Evolutionary conservation across 176 grass and related monocot species (phyloP).

Genomic region (Paspalum notatum): DNA sequence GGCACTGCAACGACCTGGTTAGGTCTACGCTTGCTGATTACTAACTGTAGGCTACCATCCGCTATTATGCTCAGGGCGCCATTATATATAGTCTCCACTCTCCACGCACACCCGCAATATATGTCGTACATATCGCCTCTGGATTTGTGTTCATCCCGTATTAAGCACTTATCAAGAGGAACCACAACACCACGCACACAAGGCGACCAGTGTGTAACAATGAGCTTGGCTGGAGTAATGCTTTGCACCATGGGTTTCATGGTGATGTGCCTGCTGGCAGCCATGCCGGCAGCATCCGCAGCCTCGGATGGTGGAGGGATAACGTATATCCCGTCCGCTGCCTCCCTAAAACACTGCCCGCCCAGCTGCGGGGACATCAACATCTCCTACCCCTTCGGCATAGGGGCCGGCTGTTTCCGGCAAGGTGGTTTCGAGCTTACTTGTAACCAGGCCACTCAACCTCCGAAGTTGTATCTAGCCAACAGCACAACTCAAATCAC

Average conservation of each 20-base stretch:
- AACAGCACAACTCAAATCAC: not conserved
- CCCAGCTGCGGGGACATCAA: not conserved
- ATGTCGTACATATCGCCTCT: too few species aligned
- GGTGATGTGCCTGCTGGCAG: not conserved
- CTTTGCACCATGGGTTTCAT: not conserved
- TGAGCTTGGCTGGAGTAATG: not conserved
- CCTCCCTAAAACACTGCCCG: not conserved
- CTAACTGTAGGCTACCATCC: too few species aligned
- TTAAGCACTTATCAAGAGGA: too few species aligned
- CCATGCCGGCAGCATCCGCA: not conserved
- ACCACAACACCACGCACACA: too few species aligned
- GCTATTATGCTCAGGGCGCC: too few species aligned
- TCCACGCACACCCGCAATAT: too few species aligned
- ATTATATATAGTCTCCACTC: too few species aligned
- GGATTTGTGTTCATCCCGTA: too few species aligned
- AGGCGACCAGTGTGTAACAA: not conserved
- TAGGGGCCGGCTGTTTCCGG: not conserved
- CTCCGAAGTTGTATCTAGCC: not conserved
- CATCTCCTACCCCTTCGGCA: not conserved
- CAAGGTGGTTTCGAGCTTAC: not conserved
- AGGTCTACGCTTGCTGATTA: too few species aligned
- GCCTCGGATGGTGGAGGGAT: not conserved
- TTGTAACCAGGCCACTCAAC: not conserved
- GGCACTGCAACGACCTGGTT: too few species aligned
- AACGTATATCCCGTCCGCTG: not conserved